Conservation (phyloP, 371 early-diverging fungal genomes). For the Lichtheimia ramosa region DNA sequence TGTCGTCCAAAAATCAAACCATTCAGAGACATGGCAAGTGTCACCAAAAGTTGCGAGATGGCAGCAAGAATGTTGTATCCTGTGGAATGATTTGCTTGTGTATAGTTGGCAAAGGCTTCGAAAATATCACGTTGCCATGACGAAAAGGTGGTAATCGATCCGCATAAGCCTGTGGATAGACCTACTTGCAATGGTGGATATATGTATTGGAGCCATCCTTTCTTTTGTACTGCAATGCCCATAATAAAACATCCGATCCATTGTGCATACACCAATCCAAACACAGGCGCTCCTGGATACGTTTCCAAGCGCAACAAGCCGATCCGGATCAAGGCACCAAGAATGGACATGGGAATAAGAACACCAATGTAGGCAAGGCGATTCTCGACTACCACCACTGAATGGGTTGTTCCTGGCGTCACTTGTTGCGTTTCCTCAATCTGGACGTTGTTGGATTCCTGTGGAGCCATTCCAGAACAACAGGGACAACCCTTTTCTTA, state of each 20-base stretch:
- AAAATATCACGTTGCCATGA: constrained; percentile 74
- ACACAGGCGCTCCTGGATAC: constrained; percentile 63
- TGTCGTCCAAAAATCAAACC: constrained; percentile 53
- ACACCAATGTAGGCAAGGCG: constrained; percentile 28
- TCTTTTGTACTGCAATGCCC: constrained; percentile 44
- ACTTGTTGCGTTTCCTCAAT: no score
- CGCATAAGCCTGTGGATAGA: constrained; percentile 79
- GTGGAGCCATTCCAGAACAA: no score
- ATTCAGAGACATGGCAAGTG: constrained; percentile 46
- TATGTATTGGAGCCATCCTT: constrained; percentile 18
- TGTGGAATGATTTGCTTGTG: constrained; percentile 20
- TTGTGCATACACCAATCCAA: constrained; percentile 67
- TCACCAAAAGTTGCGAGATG: constrained; percentile 42
- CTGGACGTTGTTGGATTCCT: no score
- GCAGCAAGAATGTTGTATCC: constrained; percentile 49
- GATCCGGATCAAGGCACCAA: constrained; percentile 66
- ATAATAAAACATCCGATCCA: constrained; percentile 74
- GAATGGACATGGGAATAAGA: constrained; percentile 63
- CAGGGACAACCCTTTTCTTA: no score
- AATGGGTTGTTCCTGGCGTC: background rate
- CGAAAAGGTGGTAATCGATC: constrained; percentile 86
- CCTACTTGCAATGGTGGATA: constrained; percentile 61
- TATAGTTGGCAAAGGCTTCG: constrained; percentile 50
- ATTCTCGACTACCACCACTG: constrained; percentile 30
- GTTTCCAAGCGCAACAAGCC: constrained; percentile 54